Base-by-base conservation (phyloP, 2,329 filamentous ascomycete species). In the Metarhizium guizhouense region DNA sequence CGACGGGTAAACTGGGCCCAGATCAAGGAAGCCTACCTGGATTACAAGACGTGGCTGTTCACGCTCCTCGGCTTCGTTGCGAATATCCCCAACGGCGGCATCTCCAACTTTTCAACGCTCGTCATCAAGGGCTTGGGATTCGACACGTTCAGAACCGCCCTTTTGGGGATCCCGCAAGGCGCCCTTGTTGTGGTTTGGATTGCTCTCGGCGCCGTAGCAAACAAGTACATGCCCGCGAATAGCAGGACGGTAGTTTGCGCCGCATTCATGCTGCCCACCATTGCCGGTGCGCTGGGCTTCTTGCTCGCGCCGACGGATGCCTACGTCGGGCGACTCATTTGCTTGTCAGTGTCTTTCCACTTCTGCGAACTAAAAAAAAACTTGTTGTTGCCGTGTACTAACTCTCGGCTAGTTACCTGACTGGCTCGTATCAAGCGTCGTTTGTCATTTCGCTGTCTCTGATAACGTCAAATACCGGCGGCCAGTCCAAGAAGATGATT, bases 401-500 rank as follows among this genome's bases (percentile, higher is more conserved):
- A 48, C 7, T n/a, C 5, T 20, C 45, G 13, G 3, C 11, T 16
- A 68, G 66, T 53, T 69, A 69, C 49, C 64, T 72, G 13, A 67
- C 62, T 57, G 70, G 70, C 47, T 72, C 70, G 1, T 72, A 73
- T 57, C 69, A 72, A 43, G 70, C 72, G 0, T 72, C 72, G 0
- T 73, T 72, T 36, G 70, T 73, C 48, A 65, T 74, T 25, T 67
- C 62, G 2, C 66, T 79, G 0, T 74, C 72, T 1, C 71, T 79
- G 56, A 74, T 74, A 47, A 77, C 76, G 0, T 75, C 75, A 42
- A 80, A 81, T 60, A 75, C 74, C 0, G 75, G 72, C 1, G 81
- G 81, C 0, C 80, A 83, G 58, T 83, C 81, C 1, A 85, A 85
- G 64, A 84, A 86, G 63, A 81, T 85, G 49, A 78, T 84, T 30